Evolutionary conservation across 2,329 filamentous ascomycete genomes (phyloP), one percentile per base, ranked within the genome.

Genomic region (Phyllosticta citriasiana): DNA sequence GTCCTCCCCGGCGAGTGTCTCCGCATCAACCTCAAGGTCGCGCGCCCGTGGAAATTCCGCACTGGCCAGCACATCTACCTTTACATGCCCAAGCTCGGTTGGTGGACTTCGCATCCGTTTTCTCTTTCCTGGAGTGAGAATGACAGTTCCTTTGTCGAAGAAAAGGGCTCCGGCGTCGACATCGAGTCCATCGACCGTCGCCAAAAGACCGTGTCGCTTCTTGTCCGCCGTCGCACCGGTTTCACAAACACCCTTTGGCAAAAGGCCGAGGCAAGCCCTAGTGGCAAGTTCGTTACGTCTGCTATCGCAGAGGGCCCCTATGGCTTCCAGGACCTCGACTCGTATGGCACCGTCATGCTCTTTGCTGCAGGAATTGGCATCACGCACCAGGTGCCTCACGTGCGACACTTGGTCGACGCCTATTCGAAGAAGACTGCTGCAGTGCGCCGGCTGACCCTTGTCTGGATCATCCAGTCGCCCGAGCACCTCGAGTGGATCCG

Each of bases 351-450:
- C 53, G 86, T 87, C 53, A 84, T 99, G 65, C 86, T 99, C 61
- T 91, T 97, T 71, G 92, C 93, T 12, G 92, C 91, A 61, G 90
- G 93, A 62, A 91, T 94, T 4, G 94, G 94, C 64, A 97, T 99
- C 75, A 96, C 93, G 0, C 93, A 97, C 73, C 91, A 96, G 72
- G 84, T 97, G 30, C 89, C 91, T 35, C 96, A 95, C 73, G 82
- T 97, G 8, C 87, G 86, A 60, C 87, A 94, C 62, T 74, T 80
- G 19, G 77, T 80, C 52, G 73, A 73, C 56, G 75, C 78, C 74
- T 69, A 84, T 79, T 79, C 80, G 78, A 76, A 89, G 84, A 87
- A 67, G 63, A 91, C 86, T 0, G 85, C 91, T 47, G 91, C 93
- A 4, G 91, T 90, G 3, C 87, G 91, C 57, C 85, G 87, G 51